Evolutionary conservation across 2,329 filamentous ascomycete genomes (phyloP).

Genomic region (Colletotrichum cuscutae): DNA sequence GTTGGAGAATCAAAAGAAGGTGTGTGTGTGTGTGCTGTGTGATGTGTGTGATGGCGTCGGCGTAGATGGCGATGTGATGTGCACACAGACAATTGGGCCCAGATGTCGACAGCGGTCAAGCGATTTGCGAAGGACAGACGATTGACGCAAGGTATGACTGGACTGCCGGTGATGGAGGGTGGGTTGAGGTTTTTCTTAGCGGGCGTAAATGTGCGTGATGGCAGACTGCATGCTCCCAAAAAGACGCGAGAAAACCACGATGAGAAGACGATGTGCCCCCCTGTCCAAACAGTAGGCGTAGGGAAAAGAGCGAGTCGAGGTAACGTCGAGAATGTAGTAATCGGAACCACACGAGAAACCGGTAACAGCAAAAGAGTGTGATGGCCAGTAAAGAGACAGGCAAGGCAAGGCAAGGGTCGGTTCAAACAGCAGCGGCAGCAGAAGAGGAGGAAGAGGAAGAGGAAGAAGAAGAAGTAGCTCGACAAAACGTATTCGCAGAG

Average conservation of each 20-base stretch:
- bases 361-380: neutral
- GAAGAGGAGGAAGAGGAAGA: too few relatives aligned
- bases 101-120: constrained; percentile 18
- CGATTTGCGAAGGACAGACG: neutral
- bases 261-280: neutral
- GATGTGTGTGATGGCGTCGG: neutral
- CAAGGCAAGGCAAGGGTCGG: neutral
- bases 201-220: constrained; percentile 10
- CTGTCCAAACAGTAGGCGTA: neutral
- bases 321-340: constrained; percentile 11
- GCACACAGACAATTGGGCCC: constrained; percentile 17
- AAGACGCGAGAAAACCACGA: neutral
- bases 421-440: neutral
- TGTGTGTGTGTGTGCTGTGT: neutral
- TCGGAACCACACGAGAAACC: constrained; percentile 14
- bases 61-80: neutral
- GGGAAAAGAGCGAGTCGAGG: constrained; percentile 1
- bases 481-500: neutral
- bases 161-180: neutral
- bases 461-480: neutral
- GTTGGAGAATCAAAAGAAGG: neutral
- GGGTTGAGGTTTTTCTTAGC: neutral
- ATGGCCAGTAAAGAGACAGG: neutral
- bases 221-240: neutral
- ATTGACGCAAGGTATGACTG: neutral